phyloP scores from a whole-genome alignment of 306 rosid genomes.

The Chamaecrista fasciculata region DNA sequence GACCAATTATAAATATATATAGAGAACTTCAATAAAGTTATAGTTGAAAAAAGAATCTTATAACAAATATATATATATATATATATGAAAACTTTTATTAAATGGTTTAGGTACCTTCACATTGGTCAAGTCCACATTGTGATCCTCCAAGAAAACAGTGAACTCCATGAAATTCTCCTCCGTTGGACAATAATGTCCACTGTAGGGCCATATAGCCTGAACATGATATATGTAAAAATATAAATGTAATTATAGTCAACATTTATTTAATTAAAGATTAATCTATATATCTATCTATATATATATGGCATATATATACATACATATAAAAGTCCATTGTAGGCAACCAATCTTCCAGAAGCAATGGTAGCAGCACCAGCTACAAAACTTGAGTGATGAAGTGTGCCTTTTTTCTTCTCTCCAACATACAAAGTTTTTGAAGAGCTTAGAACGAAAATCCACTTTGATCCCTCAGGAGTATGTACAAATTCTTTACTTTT shows the following conservation, averaged over 20 bases:
- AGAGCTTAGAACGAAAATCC: constrained; percentile 90
- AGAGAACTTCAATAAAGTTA: no score
- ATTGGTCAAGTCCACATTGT: constrained; percentile 63
- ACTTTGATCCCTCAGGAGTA: constrained; percentile 65
- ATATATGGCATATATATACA: neutral
- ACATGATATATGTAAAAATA: constrained; percentile 22
- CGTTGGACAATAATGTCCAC: constrained; percentile 85
- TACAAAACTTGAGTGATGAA: constrained; percentile 89
- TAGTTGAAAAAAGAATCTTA: no score
- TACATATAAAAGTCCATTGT: constrained; percentile 68
- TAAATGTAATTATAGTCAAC: no score
- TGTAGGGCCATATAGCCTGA: constrained; percentile 88
- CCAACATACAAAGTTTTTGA: constrained; percentile 62
- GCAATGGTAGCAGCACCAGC: constrained; percentile 84
- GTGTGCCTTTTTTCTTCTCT: constrained; percentile 70
- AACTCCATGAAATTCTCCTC: constrained; percentile 66
- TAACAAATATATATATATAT: neutral
- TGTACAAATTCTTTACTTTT: constrained; percentile 43
- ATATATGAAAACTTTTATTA: no score
- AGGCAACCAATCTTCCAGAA: constrained; percentile 74
- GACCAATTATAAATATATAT: no score
- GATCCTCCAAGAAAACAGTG: constrained; percentile 59
- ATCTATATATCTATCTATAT: neutral
- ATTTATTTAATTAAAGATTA: no score
- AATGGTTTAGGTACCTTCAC: constrained; percentile 66